Conservation (phyloP, 192 early-diverging fungal species). For the Irineochytrium annulatum region DNA sequence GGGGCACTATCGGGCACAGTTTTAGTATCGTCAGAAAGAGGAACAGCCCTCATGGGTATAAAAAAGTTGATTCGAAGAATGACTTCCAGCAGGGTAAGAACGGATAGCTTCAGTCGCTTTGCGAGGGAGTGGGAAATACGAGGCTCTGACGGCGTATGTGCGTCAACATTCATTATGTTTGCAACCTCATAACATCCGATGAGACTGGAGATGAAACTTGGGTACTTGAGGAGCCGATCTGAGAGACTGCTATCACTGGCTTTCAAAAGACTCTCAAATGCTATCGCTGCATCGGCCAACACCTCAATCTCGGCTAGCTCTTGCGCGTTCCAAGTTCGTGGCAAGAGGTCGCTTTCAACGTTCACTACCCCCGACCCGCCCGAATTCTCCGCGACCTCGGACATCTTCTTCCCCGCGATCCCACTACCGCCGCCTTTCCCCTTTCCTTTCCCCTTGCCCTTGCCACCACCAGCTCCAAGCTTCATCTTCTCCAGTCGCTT, state of each 20-base stretch:
- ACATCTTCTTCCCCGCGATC: too few relatives aligned
- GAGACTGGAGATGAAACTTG: conserved; percentile 19
- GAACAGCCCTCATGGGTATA: conserved; percentile 12
- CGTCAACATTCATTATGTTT: conserved; percentile 19
- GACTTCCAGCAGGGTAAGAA: conserved; percentile 49
- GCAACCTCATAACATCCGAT: conserved; percentile 31
- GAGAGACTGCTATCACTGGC: conserved; percentile 14
- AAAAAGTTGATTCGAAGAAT: conserved; percentile 51
- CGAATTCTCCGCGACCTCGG: too few relatives aligned
- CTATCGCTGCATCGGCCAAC: conserved; percentile 16
- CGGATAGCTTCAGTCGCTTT: conserved; percentile 45
- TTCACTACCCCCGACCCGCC: background rate
- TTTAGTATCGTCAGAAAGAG: conserved; percentile 1
- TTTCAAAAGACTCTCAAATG: conserved; percentile 19
- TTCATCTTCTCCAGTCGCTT: conserved; percentile 29
- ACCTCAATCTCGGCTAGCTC: conserved; percentile 13
- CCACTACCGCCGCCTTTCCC: background rate
- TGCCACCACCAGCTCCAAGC: conserved; percentile 19
- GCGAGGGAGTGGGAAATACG: conserved; percentile 25
- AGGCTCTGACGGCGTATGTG: conserved; percentile 12
- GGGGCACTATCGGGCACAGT: background rate
- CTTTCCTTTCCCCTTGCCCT: conserved; percentile 31
- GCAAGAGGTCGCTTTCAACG: background rate
- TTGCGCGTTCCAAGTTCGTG: background rate
- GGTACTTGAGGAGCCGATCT: conserved; percentile 5